Percentiles rank a stretch among this genome's conserved stretches.
Conservation (phyloP, 495 filamentous ascomycete genomes). For the Podospora didyma region DNA sequence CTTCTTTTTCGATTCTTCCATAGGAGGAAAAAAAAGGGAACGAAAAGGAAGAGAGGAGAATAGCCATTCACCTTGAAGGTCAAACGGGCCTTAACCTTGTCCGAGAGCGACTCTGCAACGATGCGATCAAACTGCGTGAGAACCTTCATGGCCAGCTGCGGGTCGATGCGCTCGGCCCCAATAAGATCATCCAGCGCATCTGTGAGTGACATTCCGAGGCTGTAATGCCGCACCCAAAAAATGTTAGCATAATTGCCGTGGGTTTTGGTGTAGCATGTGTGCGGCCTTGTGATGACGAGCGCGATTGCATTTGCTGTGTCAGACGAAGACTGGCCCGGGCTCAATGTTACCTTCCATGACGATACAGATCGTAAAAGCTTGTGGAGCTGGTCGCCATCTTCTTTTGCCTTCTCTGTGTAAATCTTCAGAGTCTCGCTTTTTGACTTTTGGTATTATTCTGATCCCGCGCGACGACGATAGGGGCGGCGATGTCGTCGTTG, state of each 20-base stretch:
- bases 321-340: no score
- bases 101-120: conserved; percentile 81
- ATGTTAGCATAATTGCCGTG: no score
- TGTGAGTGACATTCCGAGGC: conserved; percentile 85
- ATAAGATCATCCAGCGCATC: conserved; percentile 97
- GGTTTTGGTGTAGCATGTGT: no score
- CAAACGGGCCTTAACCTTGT: conserved; percentile 85
- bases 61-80: conserved; percentile 79
- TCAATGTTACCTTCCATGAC: conserved; percentile 78
- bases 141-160: conserved; percentile 97
- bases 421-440: background rate
- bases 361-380: conserved; percentile 93
- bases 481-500: background rate
- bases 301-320: no score
- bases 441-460: no score
- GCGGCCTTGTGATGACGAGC: no score
- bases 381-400: conserved; percentile 31
- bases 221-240: no score
- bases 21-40: background rate
- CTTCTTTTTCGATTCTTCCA: background rate
- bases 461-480: background rate
- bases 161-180: conserved; percentile 87
- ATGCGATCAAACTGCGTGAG: conserved; percentile 86
- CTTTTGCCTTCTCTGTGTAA: background rate
- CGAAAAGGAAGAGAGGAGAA: background rate